Evolutionary conservation across 306 rosid species (phyloP).

Genomic region (Macrotyloma uniflorum): DNA sequence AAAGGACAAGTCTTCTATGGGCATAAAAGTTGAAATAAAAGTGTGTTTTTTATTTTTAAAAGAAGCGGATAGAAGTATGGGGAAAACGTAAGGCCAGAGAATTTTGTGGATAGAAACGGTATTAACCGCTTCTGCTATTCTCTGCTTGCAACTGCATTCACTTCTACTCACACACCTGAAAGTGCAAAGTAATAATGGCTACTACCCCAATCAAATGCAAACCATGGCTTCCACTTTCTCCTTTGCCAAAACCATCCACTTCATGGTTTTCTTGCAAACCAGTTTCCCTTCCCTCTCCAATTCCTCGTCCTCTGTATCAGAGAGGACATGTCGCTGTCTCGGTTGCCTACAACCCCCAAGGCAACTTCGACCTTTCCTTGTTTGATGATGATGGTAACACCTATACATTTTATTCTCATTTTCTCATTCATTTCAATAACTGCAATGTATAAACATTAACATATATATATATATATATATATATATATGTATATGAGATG

Average conservation of each 20-base stretch:
- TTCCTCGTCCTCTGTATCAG: constrained; percentile 33
- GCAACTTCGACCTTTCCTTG: constrained; percentile 79
- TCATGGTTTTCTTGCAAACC: constrained; percentile 49
- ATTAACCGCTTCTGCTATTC: constrained; percentile 27
- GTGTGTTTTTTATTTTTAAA: too few species aligned
- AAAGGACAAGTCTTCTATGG: too few species aligned
- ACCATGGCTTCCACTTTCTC: constrained; percentile 59
- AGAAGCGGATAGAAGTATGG: constrained; percentile 37
- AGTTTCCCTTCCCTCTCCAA: constrained; percentile 39
- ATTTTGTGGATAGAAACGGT: constrained; percentile 45
- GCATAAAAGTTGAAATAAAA: too few species aligned
- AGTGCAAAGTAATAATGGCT: constrained; percentile 49
- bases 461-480: too few species aligned
- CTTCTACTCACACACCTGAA: background rate
- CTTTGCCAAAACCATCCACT: constrained; percentile 49
- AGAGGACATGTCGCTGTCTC: constrained; percentile 56
- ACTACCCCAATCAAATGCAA: constrained; percentile 54
- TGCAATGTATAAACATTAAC: background rate
- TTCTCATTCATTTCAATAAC: background rate
- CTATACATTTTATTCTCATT: background rate
- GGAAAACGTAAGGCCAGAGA: constrained; percentile 49
- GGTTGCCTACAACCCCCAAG: constrained; percentile 86
- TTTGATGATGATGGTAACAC: constrained; percentile 66
- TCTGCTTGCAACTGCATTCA: constrained; percentile 1
- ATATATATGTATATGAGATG: too few species aligned